phyloP scores from a whole-genome alignment of 1,284 basidiomycete genomes.

The Tetrapyrgos nigripes region DNA sequence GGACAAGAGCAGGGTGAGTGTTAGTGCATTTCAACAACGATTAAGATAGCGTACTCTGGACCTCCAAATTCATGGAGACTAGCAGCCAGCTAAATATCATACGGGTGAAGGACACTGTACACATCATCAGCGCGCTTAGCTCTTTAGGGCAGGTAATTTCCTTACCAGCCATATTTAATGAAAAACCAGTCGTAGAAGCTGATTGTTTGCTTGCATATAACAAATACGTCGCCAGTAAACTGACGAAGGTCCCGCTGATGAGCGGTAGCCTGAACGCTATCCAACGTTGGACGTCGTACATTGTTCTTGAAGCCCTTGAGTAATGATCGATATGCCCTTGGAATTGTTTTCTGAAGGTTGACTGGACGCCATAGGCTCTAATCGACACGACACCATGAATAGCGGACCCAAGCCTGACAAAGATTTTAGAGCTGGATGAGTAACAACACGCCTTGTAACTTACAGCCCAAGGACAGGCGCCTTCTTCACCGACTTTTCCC shows the following conservation, averaged over 20 bases:
- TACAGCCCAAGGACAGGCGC: constrained; percentile 60
- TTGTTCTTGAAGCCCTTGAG: constrained; percentile 49
- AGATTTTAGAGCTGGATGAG: background rate
- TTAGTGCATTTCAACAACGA: background rate
- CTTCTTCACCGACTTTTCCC: constrained; percentile 73
- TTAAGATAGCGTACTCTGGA: background rate
- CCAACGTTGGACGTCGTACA: constrained; percentile 67
- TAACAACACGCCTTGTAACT: constrained; percentile 1
- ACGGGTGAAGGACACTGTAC: constrained; percentile 56
- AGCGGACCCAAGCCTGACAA: background rate
- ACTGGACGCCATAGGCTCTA: constrained; percentile 62
- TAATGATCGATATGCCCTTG: constrained; percentile 54
- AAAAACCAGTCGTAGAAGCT: constrained; percentile 59
- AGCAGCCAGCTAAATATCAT: constrained; percentile 62
- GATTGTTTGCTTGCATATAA: constrained; percentile 48
- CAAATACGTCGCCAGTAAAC: constrained; percentile 58
- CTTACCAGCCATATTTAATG: constrained; percentile 53
- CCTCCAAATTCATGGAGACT: constrained; percentile 60
- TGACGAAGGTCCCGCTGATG: constrained; percentile 57
- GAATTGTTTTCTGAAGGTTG: constrained; percentile 50
- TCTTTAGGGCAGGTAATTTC: constrained; percentile 4
- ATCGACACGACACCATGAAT: constrained; percentile 55
- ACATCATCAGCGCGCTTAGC: background rate
- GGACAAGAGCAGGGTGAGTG: background rate
- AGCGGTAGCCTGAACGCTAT: constrained; percentile 57